These are phyloP conservation scores for Solanum hybrid DNA, from an alignment of 305 asterid species.

Conservation along the genomic window DNA sequence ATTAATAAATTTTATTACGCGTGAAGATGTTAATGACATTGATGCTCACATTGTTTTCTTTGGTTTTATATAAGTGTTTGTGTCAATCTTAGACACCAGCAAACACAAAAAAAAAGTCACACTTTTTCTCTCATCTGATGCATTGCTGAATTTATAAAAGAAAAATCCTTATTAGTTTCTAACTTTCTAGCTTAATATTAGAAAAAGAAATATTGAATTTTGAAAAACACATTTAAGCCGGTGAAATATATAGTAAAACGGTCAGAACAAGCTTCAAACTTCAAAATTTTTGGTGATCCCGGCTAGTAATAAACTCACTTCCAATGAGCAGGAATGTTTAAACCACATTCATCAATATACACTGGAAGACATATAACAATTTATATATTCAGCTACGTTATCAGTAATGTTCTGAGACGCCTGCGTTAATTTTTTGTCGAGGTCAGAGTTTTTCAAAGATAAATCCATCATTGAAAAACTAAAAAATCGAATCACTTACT, in stretches of 20 bases:
- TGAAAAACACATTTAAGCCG: too few relatives aligned
- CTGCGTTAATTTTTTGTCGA: not conserved
- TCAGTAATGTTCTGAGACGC: too few relatives aligned
- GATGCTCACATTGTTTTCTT: not conserved
- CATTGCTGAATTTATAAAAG: too few relatives aligned
- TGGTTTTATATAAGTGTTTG: too few relatives aligned
- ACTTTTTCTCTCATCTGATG: too few relatives aligned
- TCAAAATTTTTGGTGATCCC: not conserved
- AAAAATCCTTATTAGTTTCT: too few relatives aligned
- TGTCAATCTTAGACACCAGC: not conserved
- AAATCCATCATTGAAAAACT: not conserved
- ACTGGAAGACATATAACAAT: fast-evolving
- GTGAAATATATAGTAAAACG: too few relatives aligned
- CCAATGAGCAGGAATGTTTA: not conserved
- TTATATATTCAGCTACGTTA: too few relatives aligned
- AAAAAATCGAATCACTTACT: not conserved
- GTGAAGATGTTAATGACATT: not conserved
- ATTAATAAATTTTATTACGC: too few relatives aligned
- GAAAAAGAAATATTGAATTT: too few relatives aligned
- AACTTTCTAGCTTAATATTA: not conserved
- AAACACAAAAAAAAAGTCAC: too few relatives aligned
- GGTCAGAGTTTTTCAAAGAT: not conserved
- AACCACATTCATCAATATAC: not conserved
- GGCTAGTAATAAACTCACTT: not conserved
- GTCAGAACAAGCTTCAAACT: not conserved